Percentiles rank a stretch among this genome's conserved stretches.
These are phyloP conservation scores for Chrysoporthe deuterocubensis DNA, from an alignment of 2,329 filamentous ascomycete genomes.

Conservation along the genomic window DNA sequence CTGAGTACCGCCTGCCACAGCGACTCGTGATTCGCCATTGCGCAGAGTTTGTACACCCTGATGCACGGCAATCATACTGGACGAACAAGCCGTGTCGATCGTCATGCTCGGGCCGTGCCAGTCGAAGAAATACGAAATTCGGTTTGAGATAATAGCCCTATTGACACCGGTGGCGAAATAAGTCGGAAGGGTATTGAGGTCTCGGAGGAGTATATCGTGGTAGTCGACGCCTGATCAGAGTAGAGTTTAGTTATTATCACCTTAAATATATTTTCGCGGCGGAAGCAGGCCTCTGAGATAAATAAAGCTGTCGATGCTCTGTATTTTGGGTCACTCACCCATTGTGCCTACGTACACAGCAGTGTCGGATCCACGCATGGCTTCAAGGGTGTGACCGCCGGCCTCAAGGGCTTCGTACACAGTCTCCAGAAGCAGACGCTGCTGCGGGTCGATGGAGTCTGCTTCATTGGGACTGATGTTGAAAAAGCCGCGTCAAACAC, in stretches of 20 bases:
- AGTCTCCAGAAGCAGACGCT: constrained; percentile 29
- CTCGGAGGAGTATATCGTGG: constrained; percentile 10
- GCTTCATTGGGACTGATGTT: constrained; percentile 32
- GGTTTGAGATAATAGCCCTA: constrained; percentile 40
- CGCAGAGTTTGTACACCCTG: constrained; percentile 41
- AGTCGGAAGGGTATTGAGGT: constrained; percentile 31
- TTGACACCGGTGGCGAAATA: constrained; percentile 40
- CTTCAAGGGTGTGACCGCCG: constrained; percentile 30
- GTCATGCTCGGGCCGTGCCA: constrained; percentile 35
- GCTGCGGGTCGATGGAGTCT: constrained; percentile 2
- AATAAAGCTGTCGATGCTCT: not conserved
- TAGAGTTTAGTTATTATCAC: not conserved
- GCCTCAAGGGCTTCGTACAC: constrained; percentile 32
- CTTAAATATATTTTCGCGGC: too few relatives aligned
- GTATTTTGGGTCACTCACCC: not conserved
- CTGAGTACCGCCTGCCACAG: constrained; percentile 38
- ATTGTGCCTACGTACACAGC: constrained; percentile 36
- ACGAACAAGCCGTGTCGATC: constrained; percentile 50
- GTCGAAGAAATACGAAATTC: constrained; percentile 46
- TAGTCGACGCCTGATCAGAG: constrained; percentile 2
- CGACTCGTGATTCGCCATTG: constrained; percentile 36
- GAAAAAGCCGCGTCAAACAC: constrained; percentile 35
- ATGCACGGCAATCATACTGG: constrained; percentile 44
- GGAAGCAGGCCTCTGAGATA: not conserved
- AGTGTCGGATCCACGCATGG: constrained; percentile 33